phyloP scores from a whole-genome alignment of 2,329 filamentous ascomycete species.

The Diaporthe destruens region DNA sequence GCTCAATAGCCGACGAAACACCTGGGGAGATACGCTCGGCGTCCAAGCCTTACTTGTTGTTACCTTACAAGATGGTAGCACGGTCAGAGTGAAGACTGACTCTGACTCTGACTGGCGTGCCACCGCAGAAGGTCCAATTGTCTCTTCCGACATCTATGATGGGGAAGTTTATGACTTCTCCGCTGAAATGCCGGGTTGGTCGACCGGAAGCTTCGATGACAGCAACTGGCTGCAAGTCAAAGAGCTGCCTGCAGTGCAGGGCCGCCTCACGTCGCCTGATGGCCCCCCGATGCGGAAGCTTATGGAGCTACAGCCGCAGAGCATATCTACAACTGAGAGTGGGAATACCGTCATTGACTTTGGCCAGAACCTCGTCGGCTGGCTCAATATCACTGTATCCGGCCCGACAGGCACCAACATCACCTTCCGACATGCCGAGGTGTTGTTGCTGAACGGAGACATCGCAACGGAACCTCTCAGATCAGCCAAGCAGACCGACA shows the following conservation, averaged over 20 bases:
- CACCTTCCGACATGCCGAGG: constrained; percentile 25
- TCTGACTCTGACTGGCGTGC: constrained; percentile 7
- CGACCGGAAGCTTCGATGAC: constrained; percentile 1
- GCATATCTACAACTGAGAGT: background rate
- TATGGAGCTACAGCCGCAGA: background rate
- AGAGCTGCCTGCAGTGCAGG: constrained; percentile 1
- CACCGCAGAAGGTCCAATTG: constrained; percentile 5
- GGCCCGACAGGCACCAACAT: constrained; percentile 14
- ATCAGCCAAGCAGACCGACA: constrained; percentile 22
- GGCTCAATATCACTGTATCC: constrained; percentile 1
- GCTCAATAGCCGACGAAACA: background rate
- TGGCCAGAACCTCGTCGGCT: constrained; percentile 36
- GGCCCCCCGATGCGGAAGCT: constrained; percentile 18
- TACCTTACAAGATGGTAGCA: constrained; percentile 5
- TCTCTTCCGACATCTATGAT: constrained; percentile 14
- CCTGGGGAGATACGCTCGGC: constrained; percentile 15
- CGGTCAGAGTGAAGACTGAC: constrained; percentile 2
- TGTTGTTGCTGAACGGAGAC: constrained; percentile 24
- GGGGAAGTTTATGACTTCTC: constrained; percentile 11
- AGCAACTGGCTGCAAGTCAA: constrained; percentile 16
- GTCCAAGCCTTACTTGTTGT: constrained; percentile 11
- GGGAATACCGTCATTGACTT: constrained; percentile 8
- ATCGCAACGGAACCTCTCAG: constrained; percentile 17
- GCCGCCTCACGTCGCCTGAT: constrained; percentile 8
- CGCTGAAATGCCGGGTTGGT: background rate